phyloP scores from a whole-genome alignment of 345 rosid genomes.

The Balakata baccata region DNA sequence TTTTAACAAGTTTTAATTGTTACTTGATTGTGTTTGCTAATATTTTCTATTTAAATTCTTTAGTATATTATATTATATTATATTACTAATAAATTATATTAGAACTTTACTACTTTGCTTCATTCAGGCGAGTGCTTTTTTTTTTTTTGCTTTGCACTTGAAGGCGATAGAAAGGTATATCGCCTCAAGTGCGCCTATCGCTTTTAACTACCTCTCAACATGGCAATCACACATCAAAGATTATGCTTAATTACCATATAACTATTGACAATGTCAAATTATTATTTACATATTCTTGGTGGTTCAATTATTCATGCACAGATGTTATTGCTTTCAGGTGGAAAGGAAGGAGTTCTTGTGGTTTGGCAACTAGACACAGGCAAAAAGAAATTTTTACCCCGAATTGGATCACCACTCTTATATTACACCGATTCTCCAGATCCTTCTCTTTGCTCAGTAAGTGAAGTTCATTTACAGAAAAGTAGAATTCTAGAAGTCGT shows the following conservation, averaged over 20 bases:
- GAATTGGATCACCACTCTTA: slow-evolving; percentile 87
- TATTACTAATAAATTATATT: no score
- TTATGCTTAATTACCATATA: background rate
- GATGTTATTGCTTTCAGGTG: slow-evolving; percentile 50
- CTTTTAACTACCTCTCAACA: no score
- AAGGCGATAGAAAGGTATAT: no score
- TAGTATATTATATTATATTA: no score
- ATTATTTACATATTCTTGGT: background rate
- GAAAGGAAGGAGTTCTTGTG: slow-evolving; percentile 95
- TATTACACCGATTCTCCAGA: slow-evolving; percentile 70
- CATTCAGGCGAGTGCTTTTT: no score
- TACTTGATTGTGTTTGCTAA: no score
- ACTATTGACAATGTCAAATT: background rate
- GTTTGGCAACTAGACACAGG: slow-evolving; percentile 97
- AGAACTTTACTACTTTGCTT: no score
- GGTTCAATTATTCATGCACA: background rate
- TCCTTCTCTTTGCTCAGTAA: slow-evolving; percentile 82
- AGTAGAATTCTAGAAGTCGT: background rate
- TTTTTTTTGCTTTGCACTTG: no score
- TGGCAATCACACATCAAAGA: background rate
- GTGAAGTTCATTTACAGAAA: slow-evolving; percentile 19
- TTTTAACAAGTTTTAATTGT: no score
- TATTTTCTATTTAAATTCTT: no score
- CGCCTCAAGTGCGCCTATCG: no score
- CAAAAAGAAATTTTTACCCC: slow-evolving; percentile 88